A percentile compares a stretch with the other conserved stretches of the same genome.
phyloP scores from a whole-genome alignment of 2,329 filamentous ascomycete genomes.

The Aspergillus sp. region DNA sequence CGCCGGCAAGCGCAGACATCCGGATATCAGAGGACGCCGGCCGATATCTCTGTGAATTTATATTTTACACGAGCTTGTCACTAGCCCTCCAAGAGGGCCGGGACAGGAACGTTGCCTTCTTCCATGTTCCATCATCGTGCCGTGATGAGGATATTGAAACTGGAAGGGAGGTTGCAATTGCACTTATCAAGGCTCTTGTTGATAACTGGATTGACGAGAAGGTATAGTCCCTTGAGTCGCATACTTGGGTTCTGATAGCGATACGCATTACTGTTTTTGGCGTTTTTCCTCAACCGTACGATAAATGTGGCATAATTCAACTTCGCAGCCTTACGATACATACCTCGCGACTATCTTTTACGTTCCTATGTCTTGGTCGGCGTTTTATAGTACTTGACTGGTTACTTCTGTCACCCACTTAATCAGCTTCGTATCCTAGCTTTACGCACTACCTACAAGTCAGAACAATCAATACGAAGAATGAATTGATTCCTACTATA shows the following conservation, averaged over 20 bases:
- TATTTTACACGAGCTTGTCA: constrained; percentile 69
- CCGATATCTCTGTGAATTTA: constrained; percentile 75
- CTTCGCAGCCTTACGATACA: background rate
- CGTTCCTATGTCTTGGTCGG: background rate
- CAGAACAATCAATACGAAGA: too few species aligned
- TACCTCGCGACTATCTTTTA: background rate
- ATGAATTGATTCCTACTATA: too few species aligned
- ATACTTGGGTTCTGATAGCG: background rate
- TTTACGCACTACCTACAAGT: too few species aligned
- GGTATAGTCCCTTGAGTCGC: constrained; percentile 2
- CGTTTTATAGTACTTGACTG: background rate
- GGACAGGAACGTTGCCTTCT: constrained; percentile 59
- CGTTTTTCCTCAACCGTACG: background rate
- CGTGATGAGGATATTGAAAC: constrained; percentile 47
- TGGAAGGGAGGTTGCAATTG: constrained; percentile 43
- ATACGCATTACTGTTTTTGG: background rate
- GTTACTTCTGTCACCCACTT: background rate
- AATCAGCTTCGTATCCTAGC: too few species aligned
- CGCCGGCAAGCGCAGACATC: constrained; percentile 37
- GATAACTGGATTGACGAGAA: constrained; percentile 37
- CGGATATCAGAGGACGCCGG: constrained; percentile 70
- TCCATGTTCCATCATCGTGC: constrained; percentile 68
- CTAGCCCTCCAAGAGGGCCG: constrained; percentile 30
- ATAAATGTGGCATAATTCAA: background rate
- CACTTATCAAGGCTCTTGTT: constrained; percentile 44